Percentiles rank a stretch among this genome's conserved stretches.
Evolutionary conservation across 1,284 basidiomycete genomes (phyloP).

Genomic region (Ceratobasidium papillatum): DNA sequence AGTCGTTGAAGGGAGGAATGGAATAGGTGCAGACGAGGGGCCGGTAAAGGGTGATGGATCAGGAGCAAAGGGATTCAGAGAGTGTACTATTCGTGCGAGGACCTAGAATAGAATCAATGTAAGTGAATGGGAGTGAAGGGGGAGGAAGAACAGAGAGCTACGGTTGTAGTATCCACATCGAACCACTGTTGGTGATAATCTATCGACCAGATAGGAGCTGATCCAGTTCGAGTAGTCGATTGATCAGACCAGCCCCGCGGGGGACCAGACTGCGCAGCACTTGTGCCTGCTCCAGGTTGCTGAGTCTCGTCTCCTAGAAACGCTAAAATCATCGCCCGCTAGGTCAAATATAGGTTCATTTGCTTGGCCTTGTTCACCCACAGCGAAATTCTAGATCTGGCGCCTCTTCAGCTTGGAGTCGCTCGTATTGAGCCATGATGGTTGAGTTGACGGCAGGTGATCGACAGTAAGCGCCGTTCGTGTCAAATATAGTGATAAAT

Average conservation of each 20-base stretch:
- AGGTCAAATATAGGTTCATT: neutral
- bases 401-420: constrained; percentile 26
- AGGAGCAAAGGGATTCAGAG: constrained; percentile 63
- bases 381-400: constrained; percentile 44
- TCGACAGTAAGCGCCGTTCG: constrained; percentile 14
- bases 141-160: constrained; percentile 47
- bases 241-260: constrained; percentile 38
- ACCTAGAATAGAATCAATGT: constrained; percentile 67
- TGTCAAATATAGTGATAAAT: neutral
- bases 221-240: constrained; percentile 11
- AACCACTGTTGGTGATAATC: constrained; percentile 62
- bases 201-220: constrained; percentile 39
- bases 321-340: constrained; percentile 7
- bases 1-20: constrained; percentile 33
- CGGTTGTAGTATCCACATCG: constrained; percentile 79
- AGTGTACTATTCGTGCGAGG: constrained; percentile 62
- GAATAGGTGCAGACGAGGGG: neutral
- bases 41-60: constrained; percentile 58
- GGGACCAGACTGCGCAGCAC: neutral
- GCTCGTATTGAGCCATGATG: constrained; percentile 36
- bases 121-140: neutral
- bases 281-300: neutral
- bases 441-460: neutral
- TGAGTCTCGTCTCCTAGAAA: constrained; percentile 42
- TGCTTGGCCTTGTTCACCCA: constrained; percentile 1